Evolutionary conservation across 345 rosid species (phyloP), one percentile per base, ranked within the genome.

Genomic region (Physaria fendleri): DNA sequence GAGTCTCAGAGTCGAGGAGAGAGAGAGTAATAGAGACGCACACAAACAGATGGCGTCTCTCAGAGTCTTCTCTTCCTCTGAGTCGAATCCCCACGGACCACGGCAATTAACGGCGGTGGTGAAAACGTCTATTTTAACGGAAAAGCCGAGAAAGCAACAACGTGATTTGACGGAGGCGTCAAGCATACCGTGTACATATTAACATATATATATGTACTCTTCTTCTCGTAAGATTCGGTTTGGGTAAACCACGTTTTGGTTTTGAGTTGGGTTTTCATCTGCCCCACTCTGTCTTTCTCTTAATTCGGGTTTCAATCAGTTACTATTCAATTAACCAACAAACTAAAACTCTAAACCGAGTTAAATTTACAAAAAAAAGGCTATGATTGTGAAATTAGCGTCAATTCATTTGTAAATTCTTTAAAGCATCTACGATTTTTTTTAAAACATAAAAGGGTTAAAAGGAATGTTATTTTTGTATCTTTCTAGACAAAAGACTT

Each of bases 51-150:
- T 60, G 68, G 35, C 52, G 64, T 56, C 74, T 63, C 65, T 63
- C 67, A 14, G 53, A 35, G 66, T 72, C 63, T 23, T 43, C 16
- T 71, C 56, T 64, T 34, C 27, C 56, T 30, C 52, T 46, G 59
- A 39, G 52, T 53, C 53, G 51, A 37, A 63, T 46, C 24, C 59
- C 28, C 41, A 69, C n/a, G 29, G 57, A 61, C 53, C 65, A 66
- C 76, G 76, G 71, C 55, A 71, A 64, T 22, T 23, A 56, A 74
- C 76, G 77, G 60, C 71, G 63, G 72, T 59, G 69, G 0, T 38
- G 18, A 38, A n/a, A n/a, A n/a, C 24, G 20, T 50, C 40, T 16
- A 24, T 41, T 48, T 33, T 61, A 71, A 63, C 74, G 70, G 65
- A 63, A 41, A 24, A 48, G 64, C 30, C 46, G 5, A 40, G 53